These are phyloP conservation scores for Cladosporium oxysporum DNA, from an alignment of 2,329 filamentous ascomycete genomes.

Conservation along the genomic window DNA sequence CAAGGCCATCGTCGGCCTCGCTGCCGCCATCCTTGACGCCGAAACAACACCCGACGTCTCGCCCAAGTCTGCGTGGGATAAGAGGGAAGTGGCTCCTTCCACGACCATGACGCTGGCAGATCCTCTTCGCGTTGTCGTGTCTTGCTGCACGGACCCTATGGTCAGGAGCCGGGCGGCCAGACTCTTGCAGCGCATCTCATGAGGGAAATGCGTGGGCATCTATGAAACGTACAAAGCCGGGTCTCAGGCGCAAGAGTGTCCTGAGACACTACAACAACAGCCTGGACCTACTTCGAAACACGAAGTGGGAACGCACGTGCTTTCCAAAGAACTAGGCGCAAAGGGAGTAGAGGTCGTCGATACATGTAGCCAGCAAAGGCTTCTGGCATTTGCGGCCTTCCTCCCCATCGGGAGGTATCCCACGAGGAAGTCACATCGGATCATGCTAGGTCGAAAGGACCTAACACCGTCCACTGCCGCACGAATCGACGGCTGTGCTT, in stretches of 20 bases:
- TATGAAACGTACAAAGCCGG: background rate
- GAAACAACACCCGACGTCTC: slow-evolving; percentile 14
- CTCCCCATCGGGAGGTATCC: background rate
- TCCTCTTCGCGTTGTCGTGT: slow-evolving; percentile 14
- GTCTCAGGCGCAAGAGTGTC: background rate
- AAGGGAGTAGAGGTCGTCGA: background rate
- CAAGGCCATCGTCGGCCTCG: slow-evolving; percentile 20
- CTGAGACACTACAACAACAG: background rate
- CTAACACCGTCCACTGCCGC: background rate
- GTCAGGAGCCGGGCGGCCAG: slow-evolving; percentile 12
- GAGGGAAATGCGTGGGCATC: background rate
- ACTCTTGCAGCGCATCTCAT: slow-evolving; percentile 16
- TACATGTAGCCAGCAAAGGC: background rate
- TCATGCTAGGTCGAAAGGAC: background rate
- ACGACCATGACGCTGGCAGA: slow-evolving; percentile 16
- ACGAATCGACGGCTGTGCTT: background rate
- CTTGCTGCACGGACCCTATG: slow-evolving; percentile 14
- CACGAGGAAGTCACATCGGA: background rate
- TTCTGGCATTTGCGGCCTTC: background rate
- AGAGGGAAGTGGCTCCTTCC: slow-evolving; percentile 6
- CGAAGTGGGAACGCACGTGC: background rate
- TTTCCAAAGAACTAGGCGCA: too few species aligned
- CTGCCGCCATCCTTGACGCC: slow-evolving; percentile 18
- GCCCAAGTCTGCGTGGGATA: slow-evolving; percentile 16
- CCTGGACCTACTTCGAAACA: background rate